A percentile compares a stretch with the other conserved stretches of the same genome.
Conservation (phyloP, 2,329 filamentous ascomycete species). For the Colletotrichum falcatum region DNA sequence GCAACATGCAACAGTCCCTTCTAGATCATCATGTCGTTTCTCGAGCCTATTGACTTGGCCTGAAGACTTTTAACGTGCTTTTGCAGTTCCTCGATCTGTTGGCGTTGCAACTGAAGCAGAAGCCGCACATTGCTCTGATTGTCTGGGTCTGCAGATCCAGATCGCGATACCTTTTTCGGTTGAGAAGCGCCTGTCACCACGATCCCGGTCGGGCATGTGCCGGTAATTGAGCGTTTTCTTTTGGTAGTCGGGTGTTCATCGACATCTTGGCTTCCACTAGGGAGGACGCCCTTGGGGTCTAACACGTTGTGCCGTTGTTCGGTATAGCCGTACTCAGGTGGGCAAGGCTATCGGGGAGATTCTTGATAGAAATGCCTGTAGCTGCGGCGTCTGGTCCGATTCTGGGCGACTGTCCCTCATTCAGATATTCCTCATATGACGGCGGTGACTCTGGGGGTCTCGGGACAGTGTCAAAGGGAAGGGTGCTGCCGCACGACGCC, state of each 20-base stretch:
- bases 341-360: not conserved
- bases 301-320: not conserved
- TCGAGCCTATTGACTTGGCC: not conserved
- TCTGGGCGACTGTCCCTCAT: not conserved
- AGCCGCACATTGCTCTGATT: not conserved
- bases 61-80: too few species aligned
- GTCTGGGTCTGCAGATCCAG: not conserved
- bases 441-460: not conserved
- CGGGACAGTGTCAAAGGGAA: constrained; percentile 17
- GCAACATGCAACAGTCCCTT: not conserved
- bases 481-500: constrained; percentile 21
- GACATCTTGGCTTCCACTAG: not conserved
- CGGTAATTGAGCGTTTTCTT: not conserved
- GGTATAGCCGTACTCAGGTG: not conserved
- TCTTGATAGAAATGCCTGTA: not conserved
- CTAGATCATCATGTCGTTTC: not conserved
- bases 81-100: not conserved
- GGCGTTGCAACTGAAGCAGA: too few species aligned
- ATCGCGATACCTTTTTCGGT: not conserved
- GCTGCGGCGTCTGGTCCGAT: not conserved
- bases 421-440: constrained; percentile 7
- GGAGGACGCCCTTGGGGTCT: not conserved
- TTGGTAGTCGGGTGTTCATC: not conserved
- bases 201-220: too few species aligned
- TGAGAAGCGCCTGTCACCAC: not conserved